Percentiles rank a stretch among this genome's conserved stretches.
Conservation (phyloP, 495 filamentous ascomycete genomes). For the Aspergillus conjunctus region DNA sequence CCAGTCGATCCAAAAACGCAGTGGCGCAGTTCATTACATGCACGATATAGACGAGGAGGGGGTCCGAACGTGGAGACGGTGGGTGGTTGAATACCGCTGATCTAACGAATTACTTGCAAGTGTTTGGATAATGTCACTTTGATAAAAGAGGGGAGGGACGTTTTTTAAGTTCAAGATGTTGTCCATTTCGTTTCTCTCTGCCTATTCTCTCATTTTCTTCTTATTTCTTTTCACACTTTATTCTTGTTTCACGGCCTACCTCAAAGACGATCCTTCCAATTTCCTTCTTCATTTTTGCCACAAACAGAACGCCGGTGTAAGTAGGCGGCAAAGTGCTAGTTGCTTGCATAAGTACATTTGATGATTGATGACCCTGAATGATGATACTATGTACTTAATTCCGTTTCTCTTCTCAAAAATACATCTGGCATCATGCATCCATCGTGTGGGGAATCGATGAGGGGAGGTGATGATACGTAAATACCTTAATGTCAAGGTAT, state of each 20-base stretch:
- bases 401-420: neutral
- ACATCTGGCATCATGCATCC: neutral
- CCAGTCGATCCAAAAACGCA: constrained; percentile 28
- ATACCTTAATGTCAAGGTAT: neutral
- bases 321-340: constrained; percentile 2
- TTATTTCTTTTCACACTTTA: neutral
- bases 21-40: constrained; percentile 33
- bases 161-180: neutral
- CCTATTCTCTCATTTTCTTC: neutral
- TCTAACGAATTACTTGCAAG: neutral
- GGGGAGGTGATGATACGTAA: neutral
- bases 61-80: constrained; percentile 36
- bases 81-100: constrained; percentile 43
- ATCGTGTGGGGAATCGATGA: neutral
- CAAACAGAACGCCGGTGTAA: constrained; percentile 13
- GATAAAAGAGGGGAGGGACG: neutral
- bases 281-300: constrained; percentile 5
- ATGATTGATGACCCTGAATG: constrained; percentile 22
- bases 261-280: neutral
- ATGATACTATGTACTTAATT: constrained; percentile 1
- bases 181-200: neutral
- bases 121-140: neutral
- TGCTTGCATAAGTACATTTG: constrained; percentile 10
- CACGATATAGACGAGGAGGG: constrained; percentile 37
- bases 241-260: neutral